Base-by-base conservation (phyloP, 75 land plant species). In the Pinus tabuliformis region DNA sequence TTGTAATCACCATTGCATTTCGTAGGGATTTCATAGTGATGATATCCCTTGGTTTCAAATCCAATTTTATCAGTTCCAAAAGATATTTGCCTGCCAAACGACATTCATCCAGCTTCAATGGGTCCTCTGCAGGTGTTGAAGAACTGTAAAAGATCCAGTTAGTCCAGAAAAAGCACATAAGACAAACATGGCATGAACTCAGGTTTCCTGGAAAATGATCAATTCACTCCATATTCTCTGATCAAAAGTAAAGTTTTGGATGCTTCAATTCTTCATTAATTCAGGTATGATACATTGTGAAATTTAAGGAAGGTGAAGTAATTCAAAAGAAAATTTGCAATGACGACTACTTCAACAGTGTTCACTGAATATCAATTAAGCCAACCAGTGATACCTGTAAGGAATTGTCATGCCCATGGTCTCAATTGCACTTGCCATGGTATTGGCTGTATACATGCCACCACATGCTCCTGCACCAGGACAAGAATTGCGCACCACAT, bases 401-500 rank as follows among this genome's bases (percentile, higher is more conserved):
- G 99, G 99, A 74, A 97, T 93, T 21, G 95, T 84, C 99, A 97
- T 97, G 76, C 99, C 98, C 82, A 97, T 82, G 18, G 94, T 84
- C 81, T 97, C 99, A 81, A 97, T 97, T 18, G 99, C 96, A 79
- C 89, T 86, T 57, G 99, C 99, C 99, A 97, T 95, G 12, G 99
- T 97, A 75, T 97, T 97, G 22, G 99, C 99, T 42, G 99, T 97
- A 74, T 97, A 97, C 99, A 97, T 97, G 33, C 99, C 99, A 70
- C 99, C 99, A 88, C 99, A 97, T 60, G 99, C 99, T 58, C 99
- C 99, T 37, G 99, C 90, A 62, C 99, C 99, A 33, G 99, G 99
- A 73, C 99, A 97, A 17, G 99, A 95, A 75, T 97, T 92, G 6
- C 89, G 87, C 57, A 97, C 78, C 6, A 97, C 94, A 78, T 84